A percentile compares a stretch with the other conserved stretches of the same genome.
These are phyloP conservation scores for Entomophthora muscae DNA, from an alignment of 371 early-diverging fungal genomes.

Conservation along the genomic window DNA sequence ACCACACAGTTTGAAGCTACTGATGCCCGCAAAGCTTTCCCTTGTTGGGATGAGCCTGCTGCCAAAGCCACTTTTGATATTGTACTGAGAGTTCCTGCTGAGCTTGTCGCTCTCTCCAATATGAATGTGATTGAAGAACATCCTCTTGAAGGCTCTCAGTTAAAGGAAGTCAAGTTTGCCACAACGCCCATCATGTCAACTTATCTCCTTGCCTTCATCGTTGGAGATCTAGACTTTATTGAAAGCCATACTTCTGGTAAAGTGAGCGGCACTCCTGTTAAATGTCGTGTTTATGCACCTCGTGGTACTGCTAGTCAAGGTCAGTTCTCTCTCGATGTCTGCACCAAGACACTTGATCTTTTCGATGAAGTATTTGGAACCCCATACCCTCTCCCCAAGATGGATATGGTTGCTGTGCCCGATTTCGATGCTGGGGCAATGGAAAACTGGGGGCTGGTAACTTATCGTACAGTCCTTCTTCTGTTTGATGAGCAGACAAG, in stretches of 20 bases:
- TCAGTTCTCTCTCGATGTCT: conserved; percentile 57
- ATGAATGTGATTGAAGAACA: conserved; percentile 40
- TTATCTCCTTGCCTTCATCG: conserved; percentile 69
- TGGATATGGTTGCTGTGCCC: conserved; percentile 80
- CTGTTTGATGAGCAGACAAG: conserved; percentile 46
- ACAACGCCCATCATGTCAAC: conserved; percentile 39
- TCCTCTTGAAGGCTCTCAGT: conserved; percentile 10
- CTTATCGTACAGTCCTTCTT: conserved; percentile 63
- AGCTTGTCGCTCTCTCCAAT: conserved; percentile 66
- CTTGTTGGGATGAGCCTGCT: conserved; percentile 84
- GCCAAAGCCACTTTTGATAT: conserved; percentile 82
- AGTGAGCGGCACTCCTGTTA: conserved; percentile 37
- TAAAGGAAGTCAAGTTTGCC: conserved; percentile 44
- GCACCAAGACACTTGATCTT: conserved; percentile 47
- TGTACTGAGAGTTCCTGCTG: conserved; percentile 44
- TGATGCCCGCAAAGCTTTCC: conserved; percentile 75
- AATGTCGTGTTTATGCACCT: conserved; percentile 58
- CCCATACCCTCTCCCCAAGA: conserved; percentile 74
- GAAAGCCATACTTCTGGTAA: conserved; percentile 49
- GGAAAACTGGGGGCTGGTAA: conserved; percentile 96
- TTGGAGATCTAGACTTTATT: conserved; percentile 79
- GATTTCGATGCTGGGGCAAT: conserved; percentile 78
- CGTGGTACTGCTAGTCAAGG: conserved; percentile 51
- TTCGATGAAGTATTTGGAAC: conserved; percentile 62
- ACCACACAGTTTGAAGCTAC: conserved; percentile 91